A percentile compares a stretch with the other conserved stretches of the same genome.
Conservation (phyloP, 805 yeast species). For the Tetrapisispora taiwanensis region DNA sequence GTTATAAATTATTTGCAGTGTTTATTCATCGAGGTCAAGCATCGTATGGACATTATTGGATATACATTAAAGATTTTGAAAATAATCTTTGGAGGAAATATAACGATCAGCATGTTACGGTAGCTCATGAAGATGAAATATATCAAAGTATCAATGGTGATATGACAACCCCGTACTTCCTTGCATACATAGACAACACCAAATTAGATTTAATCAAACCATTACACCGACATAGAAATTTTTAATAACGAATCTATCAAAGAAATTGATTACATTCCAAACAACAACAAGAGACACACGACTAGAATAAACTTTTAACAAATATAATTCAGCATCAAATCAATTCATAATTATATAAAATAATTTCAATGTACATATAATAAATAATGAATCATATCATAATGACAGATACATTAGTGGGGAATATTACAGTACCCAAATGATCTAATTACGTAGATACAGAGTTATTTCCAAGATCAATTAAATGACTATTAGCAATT, state of each 20-base stretch:
- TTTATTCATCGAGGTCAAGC: constrained; percentile 96
- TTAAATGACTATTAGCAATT: too few relatives aligned
- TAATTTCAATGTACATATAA: too few relatives aligned
- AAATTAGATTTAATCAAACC: constrained; percentile 51
- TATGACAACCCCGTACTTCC: constrained; percentile 87
- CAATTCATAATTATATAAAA: too few relatives aligned
- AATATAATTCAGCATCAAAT: background rate
- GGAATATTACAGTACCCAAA: too few relatives aligned
- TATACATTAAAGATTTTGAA: constrained; percentile 75
- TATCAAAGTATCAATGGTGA: constrained; percentile 55
- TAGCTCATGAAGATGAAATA: constrained; percentile 54
- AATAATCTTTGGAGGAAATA: constrained; percentile 70
- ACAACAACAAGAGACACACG: too few relatives aligned
- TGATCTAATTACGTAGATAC: too few relatives aligned
- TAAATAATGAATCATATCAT: too few relatives aligned
- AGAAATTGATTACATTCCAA: too few relatives aligned
- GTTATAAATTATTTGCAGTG: constrained; percentile 79
- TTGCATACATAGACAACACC: constrained; percentile 69
- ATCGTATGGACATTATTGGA: constrained; percentile 94
- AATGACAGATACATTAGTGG: too few relatives aligned
- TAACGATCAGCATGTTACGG: constrained; percentile 85
- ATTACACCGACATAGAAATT: constrained; percentile 20
- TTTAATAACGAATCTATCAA: too few relatives aligned
- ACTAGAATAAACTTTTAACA: too few relatives aligned
- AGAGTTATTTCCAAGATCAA: too few relatives aligned